Base-by-base conservation (phyloP, 257 asterid genomes). In the Lithospermum erythrorhizon region DNA sequence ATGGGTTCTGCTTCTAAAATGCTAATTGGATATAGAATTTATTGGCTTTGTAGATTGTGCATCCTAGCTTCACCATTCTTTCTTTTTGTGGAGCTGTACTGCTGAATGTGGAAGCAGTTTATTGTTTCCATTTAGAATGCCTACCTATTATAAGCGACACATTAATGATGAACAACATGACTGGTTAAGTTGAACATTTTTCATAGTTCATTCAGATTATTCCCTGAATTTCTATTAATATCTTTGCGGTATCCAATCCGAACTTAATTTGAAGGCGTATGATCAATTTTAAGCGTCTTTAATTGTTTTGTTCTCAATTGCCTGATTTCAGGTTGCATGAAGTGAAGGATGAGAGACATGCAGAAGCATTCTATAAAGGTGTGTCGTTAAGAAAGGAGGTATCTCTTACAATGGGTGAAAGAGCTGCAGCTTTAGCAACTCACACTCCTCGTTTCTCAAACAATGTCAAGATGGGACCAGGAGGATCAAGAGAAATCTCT, bases 331-430 rank as follows among this genome's bases (percentile, higher is more conserved):
- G 96, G 80, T 76, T 85, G 61, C 86, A 83, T 61, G 98, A 86
- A 79, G 94, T 82, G 78, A 90, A 82, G 87, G 98, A 90, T 61
- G 83, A 77, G 66, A 73, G 94, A 59, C 98, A 90, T 23, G 94
- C 95, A 29, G 95, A 85, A 74, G 98, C 98, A 56, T 91, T 81
- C 83, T 73, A 78, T 72, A 86, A 81, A 19, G 57, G 68, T 7
- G 41, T 64, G 62, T 91, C 98, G 17, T 84, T 91, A 47, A 87
- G 83, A 20, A 78, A 83, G 56, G 98, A 87, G 68, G 95, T 82
- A 20, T 76, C 88, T 45, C 91, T 87, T 70, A 81, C 98, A 14
- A 51, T 90, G 65, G 98, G 91, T 65, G 94, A 87, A 78, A 77
- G 96, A 69, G 81, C 61, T 27, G 94, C 94, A 62, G 80, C 78